A percentile compares a stretch with the other conserved stretches of the same genome.
phyloP scores from a whole-genome alignment of 2,329 filamentous ascomycete genomes.

The Fusarium stilboides region DNA sequence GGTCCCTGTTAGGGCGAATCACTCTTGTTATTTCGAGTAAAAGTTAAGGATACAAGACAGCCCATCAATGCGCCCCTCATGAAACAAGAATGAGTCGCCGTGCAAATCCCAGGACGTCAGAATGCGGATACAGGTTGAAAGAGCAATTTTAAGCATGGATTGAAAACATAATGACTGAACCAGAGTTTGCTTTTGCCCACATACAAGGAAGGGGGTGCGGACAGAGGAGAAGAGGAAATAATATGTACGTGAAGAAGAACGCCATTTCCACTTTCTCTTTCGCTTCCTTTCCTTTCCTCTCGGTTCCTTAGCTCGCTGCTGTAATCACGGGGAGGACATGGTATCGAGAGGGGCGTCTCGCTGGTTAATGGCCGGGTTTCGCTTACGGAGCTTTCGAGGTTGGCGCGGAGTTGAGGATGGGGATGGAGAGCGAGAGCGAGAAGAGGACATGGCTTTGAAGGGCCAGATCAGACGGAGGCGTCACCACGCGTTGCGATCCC shows the following conservation, averaged over 20 bases:
- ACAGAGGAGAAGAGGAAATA: constrained; percentile 6
- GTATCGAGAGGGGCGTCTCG: constrained; percentile 42
- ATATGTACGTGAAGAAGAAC: constrained; percentile 37
- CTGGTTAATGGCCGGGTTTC: constrained; percentile 37
- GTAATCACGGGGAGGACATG: constrained; percentile 23
- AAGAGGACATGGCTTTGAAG: constrained; percentile 38
- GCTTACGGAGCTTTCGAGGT: constrained; percentile 50
- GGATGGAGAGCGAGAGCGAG: constrained; percentile 32
- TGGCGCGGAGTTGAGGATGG: constrained; percentile 31
- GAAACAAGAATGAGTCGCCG: constrained; percentile 14
- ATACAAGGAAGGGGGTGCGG: constrained; percentile 1
- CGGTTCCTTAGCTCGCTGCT: constrained; percentile 4
- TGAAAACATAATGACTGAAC: constrained; percentile 20
- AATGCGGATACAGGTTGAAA: constrained; percentile 6
- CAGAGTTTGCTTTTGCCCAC: constrained; percentile 28
- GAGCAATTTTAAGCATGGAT: background rate
- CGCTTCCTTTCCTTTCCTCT: background rate
- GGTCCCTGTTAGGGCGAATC: background rate
- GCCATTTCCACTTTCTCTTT: background rate
- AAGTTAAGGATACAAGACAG: constrained; percentile 19
- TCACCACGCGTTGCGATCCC: constrained; percentile 93
- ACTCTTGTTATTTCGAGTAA: constrained; percentile 18
- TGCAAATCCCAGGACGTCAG: constrained; percentile 8
- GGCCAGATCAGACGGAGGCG: constrained; percentile 45
- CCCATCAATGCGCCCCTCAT: constrained; percentile 23